Conservation (phyloP, 176 grass and related monocot genomes). For the Lolium rigidum region DNA sequence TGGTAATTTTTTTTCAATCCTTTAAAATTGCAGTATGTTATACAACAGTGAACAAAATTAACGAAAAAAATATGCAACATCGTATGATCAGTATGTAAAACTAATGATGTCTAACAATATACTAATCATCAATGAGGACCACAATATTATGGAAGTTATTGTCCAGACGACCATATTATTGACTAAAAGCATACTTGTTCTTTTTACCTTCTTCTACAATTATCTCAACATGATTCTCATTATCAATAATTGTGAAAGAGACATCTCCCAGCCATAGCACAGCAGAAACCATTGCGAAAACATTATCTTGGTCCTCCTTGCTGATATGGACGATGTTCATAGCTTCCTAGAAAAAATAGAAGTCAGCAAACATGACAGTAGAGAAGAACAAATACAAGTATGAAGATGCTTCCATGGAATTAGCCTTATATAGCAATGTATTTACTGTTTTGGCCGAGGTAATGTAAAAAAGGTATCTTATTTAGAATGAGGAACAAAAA, state of each 20-base stretch:
- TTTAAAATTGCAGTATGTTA: neutral
- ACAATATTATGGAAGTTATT: neutral
- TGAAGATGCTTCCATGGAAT: slow-evolving; percentile 17
- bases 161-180: slow-evolving; percentile 8
- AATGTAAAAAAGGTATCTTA: slow-evolving; percentile 34
- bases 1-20: neutral
- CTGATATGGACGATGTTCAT: slow-evolving; percentile 98
- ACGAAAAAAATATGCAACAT: neutral
- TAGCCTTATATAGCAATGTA: slow-evolving; percentile 7
- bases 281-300: slow-evolving; percentile 84
- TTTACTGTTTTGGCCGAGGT: neutral
- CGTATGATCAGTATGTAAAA: neutral
- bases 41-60: neutral
- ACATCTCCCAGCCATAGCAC: slow-evolving; percentile 95
- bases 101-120: neutral
- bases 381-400: neutral
- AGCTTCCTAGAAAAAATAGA: slow-evolving; percentile 70
- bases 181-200: slow-evolving; percentile 25
- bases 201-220: slow-evolving; percentile 86
- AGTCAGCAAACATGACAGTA: slow-evolving; percentile 40
- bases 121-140: neutral
- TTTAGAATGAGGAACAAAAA: slow-evolving; percentile 33
- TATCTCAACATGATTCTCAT: slow-evolving; percentile 97
- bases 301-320: slow-evolving; percentile 92
- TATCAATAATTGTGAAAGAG: slow-evolving; percentile 88